A percentile compares a stretch with the other conserved stretches of the same genome.
Evolutionary conservation across 192 early-diverging fungal species (phyloP).

Genomic region (Linnemannia zychae): DNA sequence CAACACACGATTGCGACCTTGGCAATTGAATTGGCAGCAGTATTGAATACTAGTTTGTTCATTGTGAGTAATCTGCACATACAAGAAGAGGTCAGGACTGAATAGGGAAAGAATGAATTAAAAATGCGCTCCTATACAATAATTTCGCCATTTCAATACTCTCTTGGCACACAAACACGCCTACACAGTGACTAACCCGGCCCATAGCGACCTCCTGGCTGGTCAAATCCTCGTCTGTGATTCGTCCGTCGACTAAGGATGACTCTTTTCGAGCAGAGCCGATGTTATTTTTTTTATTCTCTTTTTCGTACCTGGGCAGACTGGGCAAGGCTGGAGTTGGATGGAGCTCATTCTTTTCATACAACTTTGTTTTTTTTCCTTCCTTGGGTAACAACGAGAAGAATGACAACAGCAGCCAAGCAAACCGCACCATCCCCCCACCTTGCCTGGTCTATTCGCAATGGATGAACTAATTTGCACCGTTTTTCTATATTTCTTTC

Average conservation of each 20-base stretch:
- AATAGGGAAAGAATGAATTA: background rate
- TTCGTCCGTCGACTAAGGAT: conserved; percentile 30
- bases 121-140: background rate
- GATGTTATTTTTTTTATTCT: conserved; percentile 14
- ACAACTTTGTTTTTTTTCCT: conserved; percentile 18
- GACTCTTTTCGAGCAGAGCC: conserved; percentile 23
- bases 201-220: conserved; percentile 15
- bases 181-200: background rate
- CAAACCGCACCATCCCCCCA: conserved; percentile 37
- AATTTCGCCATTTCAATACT: background rate
- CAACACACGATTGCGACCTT: background rate
- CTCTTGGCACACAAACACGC: background rate
- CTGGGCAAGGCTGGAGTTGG: background rate
- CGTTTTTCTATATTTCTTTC: no score
- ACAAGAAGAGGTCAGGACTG: background rate
- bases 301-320: background rate
- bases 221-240: conserved; percentile 24
- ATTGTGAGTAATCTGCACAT: conserved; percentile 7
- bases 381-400: background rate
- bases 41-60: background rate
- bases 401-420: conserved; percentile 32
- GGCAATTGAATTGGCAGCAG: background rate
- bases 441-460: conserved; percentile 36
- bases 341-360: conserved; percentile 21
- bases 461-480: background rate